Evolutionary conservation across 768 basidiomycete species (phyloP), one percentile per base, ranked within the genome.

Genomic region (Boletellus ananas): DNA sequence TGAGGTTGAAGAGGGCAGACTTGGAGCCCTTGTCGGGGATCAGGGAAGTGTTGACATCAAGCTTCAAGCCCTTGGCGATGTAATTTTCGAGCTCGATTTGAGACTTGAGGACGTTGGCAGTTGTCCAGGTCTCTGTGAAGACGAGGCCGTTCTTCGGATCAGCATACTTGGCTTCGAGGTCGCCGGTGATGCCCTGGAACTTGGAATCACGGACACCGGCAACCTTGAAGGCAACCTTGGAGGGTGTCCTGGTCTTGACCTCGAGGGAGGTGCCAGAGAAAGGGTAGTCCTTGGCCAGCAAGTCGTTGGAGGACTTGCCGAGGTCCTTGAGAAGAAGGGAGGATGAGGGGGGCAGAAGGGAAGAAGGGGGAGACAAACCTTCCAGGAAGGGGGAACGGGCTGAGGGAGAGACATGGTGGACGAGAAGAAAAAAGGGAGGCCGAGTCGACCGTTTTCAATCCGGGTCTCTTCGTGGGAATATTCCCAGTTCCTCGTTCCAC

Each of bases 381-480:
- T 94, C 93, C 93, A 96, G 66, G 90, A 93, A 51, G 93, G 94
- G 70, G 93, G 94, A 62, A 96, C 94, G 56, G 94, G 91, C 66
- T 95, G 94, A 70, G 94, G 90, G 63, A 92, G 79, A 69, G 90
- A 89, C 90, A 92, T 93, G 48, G 21, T 72, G 66, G 37, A 50
- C 48, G 58, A 47, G 55, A 50, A 48, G 41, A 49, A 45, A 50
- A 52, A 39, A 39, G 45, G 20, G 25, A 39, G 46, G 43, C 39
- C 31, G 36, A 40, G 21, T 33, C 29, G 39, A 23, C 21, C 51
- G 20, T 38, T 56, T 57, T 51, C 49, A 44, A 38, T 52, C 49
- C 60, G 64, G 67, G 55, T 55, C 43, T 39, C 57, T 57, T 59
- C 67, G 67, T 68, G 67, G 59, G 68, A 70, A 68, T 37, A 37